These are phyloP conservation scores for Myriosclerotinia scirpicola DNA, from an alignment of 2,329 filamentous ascomycete genomes.

Conservation along the genomic window DNA sequence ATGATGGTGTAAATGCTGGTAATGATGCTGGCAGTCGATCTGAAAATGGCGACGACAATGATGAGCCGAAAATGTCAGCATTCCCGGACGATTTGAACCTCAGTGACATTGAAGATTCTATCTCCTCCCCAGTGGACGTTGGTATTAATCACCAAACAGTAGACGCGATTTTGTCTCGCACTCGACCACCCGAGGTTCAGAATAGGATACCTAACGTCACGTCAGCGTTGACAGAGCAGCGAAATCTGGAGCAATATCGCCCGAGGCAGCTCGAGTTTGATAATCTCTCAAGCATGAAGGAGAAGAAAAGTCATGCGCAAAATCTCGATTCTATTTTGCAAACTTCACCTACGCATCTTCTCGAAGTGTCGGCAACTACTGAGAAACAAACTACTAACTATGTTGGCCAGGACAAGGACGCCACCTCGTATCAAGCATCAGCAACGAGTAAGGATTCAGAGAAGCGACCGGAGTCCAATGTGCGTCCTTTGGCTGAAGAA, in stretches of 20 bases:
- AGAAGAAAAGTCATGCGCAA: background rate
- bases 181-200: background rate
- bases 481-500: background rate
- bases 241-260: no score
- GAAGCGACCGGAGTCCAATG: background rate
- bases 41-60: background rate
- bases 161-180: slow-evolving; percentile 30
- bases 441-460: background rate
- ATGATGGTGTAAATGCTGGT: background rate
- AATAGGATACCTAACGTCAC: background rate
- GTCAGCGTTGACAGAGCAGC: background rate
- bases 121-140: slow-evolving; percentile 25
- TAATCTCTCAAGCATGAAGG: background rate
- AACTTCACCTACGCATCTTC: background rate
- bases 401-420: background rate
- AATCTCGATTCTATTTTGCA: background rate
- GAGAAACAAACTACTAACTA: background rate
- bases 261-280: background rate
- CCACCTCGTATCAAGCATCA: background rate
- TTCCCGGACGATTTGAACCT: background rate
- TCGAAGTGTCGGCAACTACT: background rate
- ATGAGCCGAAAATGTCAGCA: background rate
- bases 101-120: slow-evolving; percentile 23
- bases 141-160: slow-evolving; percentile 32
- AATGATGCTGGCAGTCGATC: background rate